Evolutionary conservation across 345 rosid species (phyloP), one percentile per base, ranked within the genome.

Genomic region (Eucalyptus urophylla): DNA sequence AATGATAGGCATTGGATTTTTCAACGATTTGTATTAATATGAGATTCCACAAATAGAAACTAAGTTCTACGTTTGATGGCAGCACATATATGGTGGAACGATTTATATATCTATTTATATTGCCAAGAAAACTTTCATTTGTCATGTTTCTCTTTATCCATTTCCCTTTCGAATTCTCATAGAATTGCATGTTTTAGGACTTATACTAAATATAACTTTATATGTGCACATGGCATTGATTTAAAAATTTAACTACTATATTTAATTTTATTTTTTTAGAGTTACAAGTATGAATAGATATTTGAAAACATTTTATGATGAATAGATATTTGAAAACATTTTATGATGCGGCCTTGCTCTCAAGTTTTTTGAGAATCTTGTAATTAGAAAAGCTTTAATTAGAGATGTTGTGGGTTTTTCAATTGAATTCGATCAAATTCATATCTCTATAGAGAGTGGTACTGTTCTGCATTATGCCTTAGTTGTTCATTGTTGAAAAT

Each of bases 21-120:
- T 31, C 1, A 37, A 31, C 1, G 5, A 31, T 8, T 31, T 0
- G 11, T 72, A 5, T 33, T 17, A 33, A 33, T 33, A 19, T 31
- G 44, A 19, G 44, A 72, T 33, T 72, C 25, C 25, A 33, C 81
- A 33, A 5, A 9, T 1, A 33, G 44, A 33, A 72, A 72, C 44
- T 33, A 72, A 72, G 44, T 22, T 72, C 12, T 17, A 37, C 2
- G 44, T 72, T 72, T 17, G 44, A 72, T 33, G 80, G 81, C 25
- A 19, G 1, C 40, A 72, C 44, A 17, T 7, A 17, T 19, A 6
- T 17, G 44, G 13, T 31, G 80, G 7, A 33, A 33, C 44, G 3
- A 16, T 72, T 33, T 33, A 33, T 62, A 62, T 27, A 12, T 62
- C 1, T 62, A 19, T 33, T 72, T 72, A 17, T 37, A 69, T 9